Percentiles rank a stretch among this genome's conserved stretches.
These are phyloP conservation scores for Echeveria elegans DNA, from an alignment of 164 flowering plant species.

Conservation along the genomic window DNA sequence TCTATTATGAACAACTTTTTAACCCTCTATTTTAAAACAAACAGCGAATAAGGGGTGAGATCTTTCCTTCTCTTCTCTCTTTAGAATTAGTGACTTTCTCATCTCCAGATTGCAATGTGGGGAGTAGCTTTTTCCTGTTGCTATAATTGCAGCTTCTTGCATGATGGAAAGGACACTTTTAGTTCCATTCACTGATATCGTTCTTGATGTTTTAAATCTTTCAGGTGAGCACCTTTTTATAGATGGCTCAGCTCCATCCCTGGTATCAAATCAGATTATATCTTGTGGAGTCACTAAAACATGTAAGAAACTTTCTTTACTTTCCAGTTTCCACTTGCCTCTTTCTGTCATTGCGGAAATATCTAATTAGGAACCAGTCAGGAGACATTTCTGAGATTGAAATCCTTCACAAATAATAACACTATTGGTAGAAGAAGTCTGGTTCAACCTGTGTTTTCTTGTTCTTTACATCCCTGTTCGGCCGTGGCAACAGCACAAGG, in stretches of 20 bases:
- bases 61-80: too few relatives aligned
- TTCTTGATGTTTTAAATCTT: conserved; percentile 4
- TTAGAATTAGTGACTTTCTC: too few relatives aligned
- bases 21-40: too few relatives aligned
- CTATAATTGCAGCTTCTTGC: too few relatives aligned
- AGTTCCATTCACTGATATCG: too few relatives aligned
- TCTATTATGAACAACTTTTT: too few relatives aligned
- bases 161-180: too few relatives aligned
- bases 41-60: too few relatives aligned
- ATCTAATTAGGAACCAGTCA: not conserved
- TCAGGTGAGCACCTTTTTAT: conserved; percentile 78
- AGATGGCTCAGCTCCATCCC: conserved; percentile 51
- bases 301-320: conserved; percentile 37
- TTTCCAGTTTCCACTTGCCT: not conserved
- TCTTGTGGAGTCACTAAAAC: conserved; percentile 55
- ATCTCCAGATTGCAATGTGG: too few relatives aligned
- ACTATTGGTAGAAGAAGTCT: too few relatives aligned
- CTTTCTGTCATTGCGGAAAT: not conserved
- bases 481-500: not conserved
- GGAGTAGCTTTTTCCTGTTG: too few relatives aligned
- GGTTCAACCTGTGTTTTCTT: too few relatives aligned
- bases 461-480: not conserved
- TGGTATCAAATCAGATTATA: conserved; percentile 63
- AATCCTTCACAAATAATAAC: not conserved
- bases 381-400: not conserved